phyloP scores from a whole-genome alignment of 2,329 filamentous ascomycete species.

The Calonectria ilicicola region DNA sequence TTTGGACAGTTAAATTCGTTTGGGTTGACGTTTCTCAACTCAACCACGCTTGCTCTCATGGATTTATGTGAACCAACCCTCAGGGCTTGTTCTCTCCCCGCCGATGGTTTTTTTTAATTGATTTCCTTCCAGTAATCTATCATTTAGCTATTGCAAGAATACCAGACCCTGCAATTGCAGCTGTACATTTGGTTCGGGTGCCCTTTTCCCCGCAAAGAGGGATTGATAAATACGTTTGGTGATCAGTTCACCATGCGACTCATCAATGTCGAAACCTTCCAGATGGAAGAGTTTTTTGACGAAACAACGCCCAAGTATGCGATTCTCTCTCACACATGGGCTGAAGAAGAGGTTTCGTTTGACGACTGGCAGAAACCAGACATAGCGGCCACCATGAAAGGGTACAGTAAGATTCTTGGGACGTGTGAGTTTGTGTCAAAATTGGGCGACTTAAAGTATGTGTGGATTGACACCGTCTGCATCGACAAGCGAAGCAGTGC shows the following conservation, averaged over 20 bases:
- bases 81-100: not conserved
- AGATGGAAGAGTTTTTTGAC: constrained; percentile 23
- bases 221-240: not conserved
- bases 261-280: constrained; percentile 24
- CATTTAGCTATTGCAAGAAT: not conserved
- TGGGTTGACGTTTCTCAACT: not conserved
- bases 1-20: not conserved
- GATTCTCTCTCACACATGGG: constrained; percentile 31
- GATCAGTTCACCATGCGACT: constrained; percentile 20
- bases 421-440: constrained; percentile 7
- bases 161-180: not conserved
- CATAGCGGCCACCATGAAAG: not conserved
- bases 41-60: not conserved
- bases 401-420: constrained; percentile 25
- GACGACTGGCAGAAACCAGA: constrained; percentile 21
- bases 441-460: constrained; percentile 3
- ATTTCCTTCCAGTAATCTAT: not conserved
- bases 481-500: constrained; percentile 34
- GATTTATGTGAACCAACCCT: not conserved
- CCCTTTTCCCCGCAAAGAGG: not conserved
- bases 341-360: constrained; percentile 20
- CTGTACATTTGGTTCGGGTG: not conserved
- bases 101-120: too few species aligned
- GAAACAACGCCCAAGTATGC: constrained; percentile 23
- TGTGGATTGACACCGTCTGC: constrained; percentile 29